Base-by-base conservation (phyloP, 2,329 filamentous ascomycete genomes). In the Hypoxylon sp. region DNA sequence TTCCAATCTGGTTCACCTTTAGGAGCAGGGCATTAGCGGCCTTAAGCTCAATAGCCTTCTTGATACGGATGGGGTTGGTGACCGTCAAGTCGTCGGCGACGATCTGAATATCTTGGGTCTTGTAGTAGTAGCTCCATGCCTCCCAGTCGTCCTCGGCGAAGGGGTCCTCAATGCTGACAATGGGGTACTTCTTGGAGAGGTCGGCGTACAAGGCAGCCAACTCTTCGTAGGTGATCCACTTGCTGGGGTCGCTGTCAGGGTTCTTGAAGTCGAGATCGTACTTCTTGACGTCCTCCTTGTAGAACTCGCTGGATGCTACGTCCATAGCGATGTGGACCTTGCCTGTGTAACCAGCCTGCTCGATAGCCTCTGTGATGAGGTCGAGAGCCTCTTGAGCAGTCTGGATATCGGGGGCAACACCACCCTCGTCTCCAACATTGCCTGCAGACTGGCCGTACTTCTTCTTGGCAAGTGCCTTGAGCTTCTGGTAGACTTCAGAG, bases 231-330 rank as follows among this genome's bases (percentile, higher is more conserved):
- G 93, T 97, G 87, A 99, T 87, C 96, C 96, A 98, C 90, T 99
- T 98, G 87, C 84, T 88, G 79, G 90, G 88, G 86, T 99, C 96
- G 81, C 91, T 96, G 71, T 98, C 91, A 78, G 96, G 95, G 90
- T 99, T 99, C 93, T 99, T 98, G 93, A 98, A 99, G 91, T 98
- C 96, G 72, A 99, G 88, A 80, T 99, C 96, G 89, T 99, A 99
- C 88, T 98, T 98, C 92, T 98, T 97, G 81, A 85, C 95, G 55
- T 96, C 93, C 77, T 86, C 83, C 87, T 98, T 98, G 91, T 99
- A 99, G 89, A 99, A 99, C 84, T 99, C 96, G 87, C 92, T 97
- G 72, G 96, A 97, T 73, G 96, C 96, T 80, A 98, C 95, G 78
- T 99, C 96, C 94, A 99, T 97, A 80, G 96, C 96, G 77, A 99